Evolutionary conservation across 768 basidiomycete species (phyloP).

Genomic region (Russula virescens): DNA sequence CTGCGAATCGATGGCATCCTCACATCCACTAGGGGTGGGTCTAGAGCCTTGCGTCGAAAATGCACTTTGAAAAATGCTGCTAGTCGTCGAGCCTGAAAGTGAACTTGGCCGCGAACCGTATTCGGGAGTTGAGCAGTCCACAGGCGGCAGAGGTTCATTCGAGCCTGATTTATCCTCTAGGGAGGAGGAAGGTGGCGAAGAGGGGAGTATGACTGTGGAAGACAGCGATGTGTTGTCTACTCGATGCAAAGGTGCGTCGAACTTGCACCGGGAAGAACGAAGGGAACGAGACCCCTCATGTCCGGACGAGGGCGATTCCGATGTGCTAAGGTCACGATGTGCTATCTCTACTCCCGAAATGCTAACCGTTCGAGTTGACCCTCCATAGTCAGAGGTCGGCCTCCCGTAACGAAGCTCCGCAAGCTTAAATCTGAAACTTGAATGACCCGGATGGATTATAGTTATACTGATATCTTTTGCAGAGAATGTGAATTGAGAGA

Average conservation of each 20-base stretch:
- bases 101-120: constrained; percentile 34
- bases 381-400: constrained; percentile 28
- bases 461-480: constrained; percentile 63
- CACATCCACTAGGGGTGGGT: neutral
- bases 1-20: neutral
- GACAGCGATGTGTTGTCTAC: constrained; percentile 34
- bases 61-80: constrained; percentile 78
- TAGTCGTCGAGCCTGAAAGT: constrained; percentile 40
- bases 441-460: constrained; percentile 56
- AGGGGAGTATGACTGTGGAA: constrained; percentile 43
- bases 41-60: constrained; percentile 8
- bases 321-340: constrained; percentile 39
- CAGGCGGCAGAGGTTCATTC: constrained; percentile 61
- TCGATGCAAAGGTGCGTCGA: neutral
- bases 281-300: constrained; percentile 21
- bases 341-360: constrained; percentile 54
- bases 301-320: constrained; percentile 15
- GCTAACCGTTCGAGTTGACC: constrained; percentile 44
- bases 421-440: constrained; percentile 55
- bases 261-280: constrained; percentile 5
- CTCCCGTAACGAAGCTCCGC: constrained; percentile 56
- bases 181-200: constrained; percentile 1
- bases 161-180: constrained; percentile 31
- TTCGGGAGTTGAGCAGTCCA: constrained; percentile 67
- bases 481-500: constrained; percentile 75